Base-by-base conservation (phyloP, 306 rosid species). In the Trifolium fragiferum region DNA sequence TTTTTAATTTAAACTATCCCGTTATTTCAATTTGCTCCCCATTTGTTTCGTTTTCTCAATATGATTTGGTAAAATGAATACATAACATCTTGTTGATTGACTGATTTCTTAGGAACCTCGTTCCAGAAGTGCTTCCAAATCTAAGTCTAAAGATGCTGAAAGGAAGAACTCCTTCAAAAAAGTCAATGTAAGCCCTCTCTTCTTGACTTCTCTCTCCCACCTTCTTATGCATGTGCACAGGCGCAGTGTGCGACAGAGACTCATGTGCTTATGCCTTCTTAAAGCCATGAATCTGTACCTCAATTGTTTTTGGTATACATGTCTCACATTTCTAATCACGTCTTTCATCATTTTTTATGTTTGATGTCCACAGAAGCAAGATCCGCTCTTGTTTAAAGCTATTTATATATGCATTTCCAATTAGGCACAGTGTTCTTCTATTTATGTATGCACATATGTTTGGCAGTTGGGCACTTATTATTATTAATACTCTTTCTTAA, bases 381-480 rank as follows among this genome's bases (percentile, higher is more conserved):
- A 82, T 41, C 92, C 82, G 84, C 75, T 86, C 73, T 86, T 89
- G 87, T 68, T 67, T 72, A 94, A 85, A 87, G 90, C 95, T 30
- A 27, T 27, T 27, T 27, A 27, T 27, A 5, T 27, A 27, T 27
- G 32, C 32, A 27, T 27, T 27, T 27, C 32, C 5, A 0, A 27
- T 27, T 27, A 27, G 32, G 32, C 32, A 2, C 25, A 3, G 32
- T 4, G 32, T 27, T 30, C 7, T 46, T 46, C 51, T 46, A 14
- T 46, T 46, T 46, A 46, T 46, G 40, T 30, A 55, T 65, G 62
- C 40, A 27, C 60, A 38, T 27, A 66, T 66, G 46, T 67, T 50
- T 72, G n/a, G n/a, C n/a, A n/a, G n/a, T n/a, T n/a, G 65, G 72
- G 43, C 35, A 40, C 27, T 71, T 61, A 64, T 70, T 69, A 73